Evolutionary conservation across 2,329 filamentous ascomycete genomes (phyloP).

Genomic region (Lachnellula arida): DNA sequence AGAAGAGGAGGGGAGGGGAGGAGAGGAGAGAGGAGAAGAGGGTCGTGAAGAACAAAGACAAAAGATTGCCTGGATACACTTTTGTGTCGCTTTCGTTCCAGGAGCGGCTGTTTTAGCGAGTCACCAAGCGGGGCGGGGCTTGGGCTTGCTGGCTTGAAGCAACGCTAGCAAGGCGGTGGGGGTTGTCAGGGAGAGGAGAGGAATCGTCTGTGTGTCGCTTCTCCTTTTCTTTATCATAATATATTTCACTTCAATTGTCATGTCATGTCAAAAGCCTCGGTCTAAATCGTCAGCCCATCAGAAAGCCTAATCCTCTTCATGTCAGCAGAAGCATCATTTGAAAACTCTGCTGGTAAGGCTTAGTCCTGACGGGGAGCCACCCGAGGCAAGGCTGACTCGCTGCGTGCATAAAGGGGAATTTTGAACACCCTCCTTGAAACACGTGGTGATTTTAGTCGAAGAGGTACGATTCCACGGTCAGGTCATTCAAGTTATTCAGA

Average conservation of each 20-base stretch:
- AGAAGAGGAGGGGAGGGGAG: conserved; percentile 15
- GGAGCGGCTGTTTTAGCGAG: too few species aligned
- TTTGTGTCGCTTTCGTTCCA: too few species aligned
- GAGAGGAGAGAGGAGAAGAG: neutral
- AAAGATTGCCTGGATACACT: neutral
- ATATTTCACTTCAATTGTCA: neutral
- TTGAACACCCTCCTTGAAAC: neutral
- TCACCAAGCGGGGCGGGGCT: too few species aligned
- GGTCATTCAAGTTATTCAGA: too few species aligned
- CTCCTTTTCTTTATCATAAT: too few species aligned
- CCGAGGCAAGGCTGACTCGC: neutral
- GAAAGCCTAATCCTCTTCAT: neutral
- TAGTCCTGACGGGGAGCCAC: neutral
- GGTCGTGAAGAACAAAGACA: neutral
- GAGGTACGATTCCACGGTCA: too few species aligned
- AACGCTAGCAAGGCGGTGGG: too few species aligned
- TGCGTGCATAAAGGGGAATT: neutral
- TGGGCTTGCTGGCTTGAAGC: too few species aligned
- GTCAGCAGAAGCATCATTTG: neutral
- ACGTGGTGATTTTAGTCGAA: neutral
- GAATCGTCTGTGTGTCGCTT: too few species aligned
- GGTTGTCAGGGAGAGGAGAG: too few species aligned
- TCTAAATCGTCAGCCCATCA: neutral
- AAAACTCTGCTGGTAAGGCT: neutral
- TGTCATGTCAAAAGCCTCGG: neutral